Percentiles rank a stretch among this genome's conserved stretches.
phyloP scores from a whole-genome alignment of 2,329 filamentous ascomycete species.

The Alternaria novae-zelandiae region DNA sequence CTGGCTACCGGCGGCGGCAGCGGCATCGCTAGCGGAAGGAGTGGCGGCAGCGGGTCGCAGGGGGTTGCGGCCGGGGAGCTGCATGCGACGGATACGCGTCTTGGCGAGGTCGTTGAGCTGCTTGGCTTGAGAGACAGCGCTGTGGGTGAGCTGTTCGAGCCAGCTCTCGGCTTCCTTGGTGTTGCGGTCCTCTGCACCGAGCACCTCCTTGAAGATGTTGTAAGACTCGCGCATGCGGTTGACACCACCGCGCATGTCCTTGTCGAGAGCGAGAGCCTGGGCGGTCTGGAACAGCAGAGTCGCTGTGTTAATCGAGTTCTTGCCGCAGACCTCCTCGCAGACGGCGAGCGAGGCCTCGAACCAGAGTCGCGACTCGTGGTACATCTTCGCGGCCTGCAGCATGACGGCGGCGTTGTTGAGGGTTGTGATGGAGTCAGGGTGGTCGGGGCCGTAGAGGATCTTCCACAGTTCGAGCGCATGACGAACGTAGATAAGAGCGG shows the following conservation, averaged over 20 bases:
- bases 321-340: conserved; percentile 88
- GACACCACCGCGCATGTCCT: conserved; percentile 90
- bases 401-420: conserved; percentile 99
- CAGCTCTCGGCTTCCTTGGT: conserved; percentile 97
- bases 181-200: conserved; percentile 92
- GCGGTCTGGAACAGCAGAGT: conserved; percentile 97
- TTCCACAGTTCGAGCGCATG: conserved; percentile 97
- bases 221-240: conserved; percentile 94
- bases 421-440: conserved; percentile 97
- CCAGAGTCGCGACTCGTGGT: conserved; percentile 93
- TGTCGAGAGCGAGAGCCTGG: conserved; percentile 92
- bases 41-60: conserved; percentile 68
- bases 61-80: conserved; percentile 63
- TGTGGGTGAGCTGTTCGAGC: conserved; percentile 95
- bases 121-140: conserved; percentile 92
- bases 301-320: conserved; percentile 88
- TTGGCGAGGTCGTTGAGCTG: conserved; percentile 85
- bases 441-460: conserved; percentile 89
- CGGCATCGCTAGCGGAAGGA: conserved; percentile 59
- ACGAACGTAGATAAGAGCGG: conserved; percentile 85
- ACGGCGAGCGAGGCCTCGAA: conserved; percentile 91
- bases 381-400: conserved; percentile 94
- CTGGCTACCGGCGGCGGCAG: conserved; percentile 46
- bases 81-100: conserved; percentile 73
- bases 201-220: conserved; percentile 88